phyloP scores from a whole-genome alignment of 768 basidiomycete species.

The Xerocomellus chrysenteron region DNA sequence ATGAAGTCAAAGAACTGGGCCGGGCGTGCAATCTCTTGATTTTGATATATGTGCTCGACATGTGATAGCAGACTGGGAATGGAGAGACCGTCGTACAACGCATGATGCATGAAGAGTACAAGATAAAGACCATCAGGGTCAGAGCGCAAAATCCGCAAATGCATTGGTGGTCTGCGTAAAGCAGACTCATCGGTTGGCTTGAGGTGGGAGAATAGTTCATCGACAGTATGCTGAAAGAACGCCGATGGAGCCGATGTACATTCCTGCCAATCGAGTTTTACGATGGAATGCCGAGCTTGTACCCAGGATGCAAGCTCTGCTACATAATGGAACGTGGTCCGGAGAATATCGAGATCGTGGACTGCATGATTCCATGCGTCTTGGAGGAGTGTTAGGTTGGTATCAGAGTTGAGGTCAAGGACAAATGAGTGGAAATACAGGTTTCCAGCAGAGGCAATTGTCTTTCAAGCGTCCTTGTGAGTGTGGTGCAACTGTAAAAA shows the following conservation, averaged over 20 bases:
- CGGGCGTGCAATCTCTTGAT: conserved; percentile 3
- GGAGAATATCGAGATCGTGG: conserved; percentile 38
- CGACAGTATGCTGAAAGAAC: conserved; percentile 9
- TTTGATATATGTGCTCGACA: conserved; percentile 34
- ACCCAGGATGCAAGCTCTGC: conserved; percentile 33
- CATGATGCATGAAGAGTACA: conserved; percentile 47
- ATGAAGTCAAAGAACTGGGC: conserved; percentile 41
- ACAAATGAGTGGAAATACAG: conserved; percentile 36
- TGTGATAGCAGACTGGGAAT: conserved; percentile 35
- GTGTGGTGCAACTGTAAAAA: not conserved
- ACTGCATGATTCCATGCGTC: conserved; percentile 38
- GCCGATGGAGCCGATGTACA: conserved; percentile 2
- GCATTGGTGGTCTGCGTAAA: conserved; percentile 34
- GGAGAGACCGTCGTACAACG: conserved; percentile 47
- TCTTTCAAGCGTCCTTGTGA: conserved; percentile 16
- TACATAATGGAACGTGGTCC: conserved; percentile 49
- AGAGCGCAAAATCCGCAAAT: conserved; percentile 21
- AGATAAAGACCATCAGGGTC: conserved; percentile 17
- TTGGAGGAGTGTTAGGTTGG: conserved; percentile 31
- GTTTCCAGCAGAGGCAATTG: conserved; percentile 27
- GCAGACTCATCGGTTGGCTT: conserved; percentile 19
- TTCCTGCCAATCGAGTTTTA: conserved; percentile 26
- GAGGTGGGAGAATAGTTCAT: conserved; percentile 10
- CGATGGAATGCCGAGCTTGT: conserved; percentile 28
- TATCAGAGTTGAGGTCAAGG: conserved; percentile 16